These are phyloP conservation scores for Ophiosphaerella herpotricha DNA, from an alignment of 2,329 filamentous ascomycete genomes.

Conservation along the genomic window DNA sequence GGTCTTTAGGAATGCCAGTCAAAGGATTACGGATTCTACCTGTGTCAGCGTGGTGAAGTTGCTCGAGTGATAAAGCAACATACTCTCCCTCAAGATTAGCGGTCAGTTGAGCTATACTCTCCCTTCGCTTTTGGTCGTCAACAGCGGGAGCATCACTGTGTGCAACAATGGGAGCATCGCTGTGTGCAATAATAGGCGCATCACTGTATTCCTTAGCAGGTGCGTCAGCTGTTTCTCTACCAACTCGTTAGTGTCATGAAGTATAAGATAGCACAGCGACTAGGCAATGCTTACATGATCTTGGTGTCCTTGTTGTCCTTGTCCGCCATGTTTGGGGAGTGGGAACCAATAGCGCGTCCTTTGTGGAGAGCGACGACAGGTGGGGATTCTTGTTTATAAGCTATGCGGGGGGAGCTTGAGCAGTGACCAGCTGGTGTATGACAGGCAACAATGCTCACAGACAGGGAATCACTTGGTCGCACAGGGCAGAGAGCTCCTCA, in stretches of 20 bases:
- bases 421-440: conserved; percentile 7
- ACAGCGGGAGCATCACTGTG: conserved; percentile 27
- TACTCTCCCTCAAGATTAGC: conserved; percentile 40
- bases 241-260: neutral
- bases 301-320: conserved; percentile 14
- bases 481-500: conserved; percentile 7
- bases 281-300: conserved; percentile 16
- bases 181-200: no score
- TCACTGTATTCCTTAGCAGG: conserved; percentile 13
- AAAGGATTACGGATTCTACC: conserved; percentile 62
- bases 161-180: no score
- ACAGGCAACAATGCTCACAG: conserved; percentile 1
- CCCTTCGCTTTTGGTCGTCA: conserved; percentile 28
- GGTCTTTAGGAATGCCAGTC: conserved; percentile 57
- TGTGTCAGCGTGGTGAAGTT: conserved; percentile 6
- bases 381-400: conserved; percentile 9
- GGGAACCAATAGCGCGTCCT: neutral
- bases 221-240: conserved; percentile 18
- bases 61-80: conserved; percentile 10
- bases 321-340: conserved; percentile 16
- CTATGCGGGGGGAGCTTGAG: conserved; percentile 6
- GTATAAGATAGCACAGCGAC: neutral
- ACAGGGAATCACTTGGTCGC: conserved; percentile 4
- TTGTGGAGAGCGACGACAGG: neutral
- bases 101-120: conserved; percentile 30